Evolutionary conservation across 345 rosid species (phyloP), one percentile per base, ranked within the genome.

Genomic region (Psidium friedrichsthalianum): DNA sequence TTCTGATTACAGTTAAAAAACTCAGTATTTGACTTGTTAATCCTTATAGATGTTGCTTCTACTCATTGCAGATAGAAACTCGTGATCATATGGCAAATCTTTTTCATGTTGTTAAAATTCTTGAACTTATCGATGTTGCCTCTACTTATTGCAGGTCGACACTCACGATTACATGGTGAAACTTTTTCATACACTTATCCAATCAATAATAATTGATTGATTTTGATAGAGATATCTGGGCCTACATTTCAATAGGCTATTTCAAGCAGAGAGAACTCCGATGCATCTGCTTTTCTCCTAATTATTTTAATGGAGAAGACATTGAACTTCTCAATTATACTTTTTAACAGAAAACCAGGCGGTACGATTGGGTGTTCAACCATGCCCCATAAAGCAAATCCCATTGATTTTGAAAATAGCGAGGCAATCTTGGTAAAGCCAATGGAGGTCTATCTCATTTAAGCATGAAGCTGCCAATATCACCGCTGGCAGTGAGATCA

Each of bases 351-450:
- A 94, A 85, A 90, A 95, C 98, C 24, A 97, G 93, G 90, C 3
- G 99, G 99, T 74, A 98, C 94, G 88, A 93, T 97, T 58, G 98
- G 99, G 47, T 97, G 99, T 25, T 96, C 99, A 42, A 96, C 98
- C 20, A 95, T 96, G 98, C 98, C 99, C 78, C 99, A 97, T 91
- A 96, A 96, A 92, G 98, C 96, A 84, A 97, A 97, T 89, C 98
- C 99, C 83, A 96, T 95, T 36, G 96, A 94, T 90, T 96, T 96
- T 89, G 99, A 97, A 88, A 97, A 97, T 86, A 97, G 99, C 25
- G 99, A 95, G 99, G 99, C 74, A 98, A 96, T 89, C 98, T 96
- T 51, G 98, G 99, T 32, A 94, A 91, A 89, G 99, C 99, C 76
- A 98, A 95, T 88, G 98, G 91, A 87, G 93, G 90, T 84, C 91